Conservation (phyloP, 176 grass and related monocot genomes). For the Carex pumila region DNA sequence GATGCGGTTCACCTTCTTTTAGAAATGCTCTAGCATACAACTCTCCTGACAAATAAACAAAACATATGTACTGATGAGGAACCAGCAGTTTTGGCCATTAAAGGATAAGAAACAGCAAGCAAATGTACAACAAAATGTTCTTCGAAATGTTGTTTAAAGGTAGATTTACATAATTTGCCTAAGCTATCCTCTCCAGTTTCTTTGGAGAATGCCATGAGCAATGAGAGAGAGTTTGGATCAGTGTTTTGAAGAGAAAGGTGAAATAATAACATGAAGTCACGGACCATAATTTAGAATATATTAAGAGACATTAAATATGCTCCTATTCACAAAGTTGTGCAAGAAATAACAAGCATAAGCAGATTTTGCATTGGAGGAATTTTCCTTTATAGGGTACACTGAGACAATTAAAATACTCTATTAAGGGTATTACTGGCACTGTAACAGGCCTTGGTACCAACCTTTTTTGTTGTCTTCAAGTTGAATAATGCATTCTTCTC, state of each 20-base stretch:
- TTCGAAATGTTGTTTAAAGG: neutral
- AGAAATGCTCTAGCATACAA: constrained; percentile 90
- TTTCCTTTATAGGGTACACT: neutral
- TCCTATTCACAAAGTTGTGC: neutral
- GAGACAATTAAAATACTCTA: neutral
- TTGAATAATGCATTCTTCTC: constrained; percentile 86
- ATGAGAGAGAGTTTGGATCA: neutral
- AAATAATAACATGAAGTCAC: neutral
- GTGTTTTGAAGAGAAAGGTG: neutral
- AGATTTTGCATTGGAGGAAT: neutral
- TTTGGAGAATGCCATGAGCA: neutral
- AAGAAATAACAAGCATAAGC: neutral
- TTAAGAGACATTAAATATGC: neutral
- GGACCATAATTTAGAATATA: neutral
- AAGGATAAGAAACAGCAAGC: too few species aligned
- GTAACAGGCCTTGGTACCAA: neutral
- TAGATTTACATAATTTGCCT: neutral
- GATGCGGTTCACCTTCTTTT: constrained; percentile 77
- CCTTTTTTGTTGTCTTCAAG: constrained; percentile 88
- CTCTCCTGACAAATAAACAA: constrained; percentile 59
- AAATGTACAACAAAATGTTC: neutral
- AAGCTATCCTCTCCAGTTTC: neutral
- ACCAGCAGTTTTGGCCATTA: neutral
- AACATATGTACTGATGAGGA: neutral
- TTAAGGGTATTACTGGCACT: neutral